Evolutionary conservation across 306 rosid genomes (phyloP), one percentile per base, ranked within the genome.

Genomic region (Pyrus bretschneideri): DNA sequence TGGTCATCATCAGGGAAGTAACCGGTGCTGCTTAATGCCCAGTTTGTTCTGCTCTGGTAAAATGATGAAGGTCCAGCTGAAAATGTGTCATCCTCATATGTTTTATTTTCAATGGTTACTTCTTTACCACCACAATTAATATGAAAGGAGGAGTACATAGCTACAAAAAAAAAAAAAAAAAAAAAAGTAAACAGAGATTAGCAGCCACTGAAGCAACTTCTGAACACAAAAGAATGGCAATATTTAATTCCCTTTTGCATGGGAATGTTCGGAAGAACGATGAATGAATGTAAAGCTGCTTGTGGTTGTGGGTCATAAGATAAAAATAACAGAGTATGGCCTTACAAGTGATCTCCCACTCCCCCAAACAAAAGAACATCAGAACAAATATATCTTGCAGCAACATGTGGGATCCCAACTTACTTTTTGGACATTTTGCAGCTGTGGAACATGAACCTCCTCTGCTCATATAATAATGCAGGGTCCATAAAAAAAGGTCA

Each of bases 51-150:
- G 14, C 75, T 82, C 4, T 3, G 31, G 35, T 15, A 29, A 70
- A 72, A 83, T 15, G 64, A 51, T 15, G 93, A 79, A n/a, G 85
- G 46, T 63, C 85, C 88, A 21, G 49, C 80, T 2, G 1, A 4
- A 75, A 67, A 68, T 54, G 55, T 63, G 63, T 90, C 91, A 22
- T 42, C 87, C 30, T 85, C 90, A 79, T 79, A 90, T 51, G 55
- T 18, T 69, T 68, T 80, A 19, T 1, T 9, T 1, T 5, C 40
- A 2, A 60, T 29, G 7, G 73, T 82, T 66, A 46, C 66, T n/a
- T 13, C 29, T 15, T 17, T 73, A 29, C 96, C 96, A 11, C 96
- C 93, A 77, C 93, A 86, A 42, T 88, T 91, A 76, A 91, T 88
- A 72, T 71, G 86, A 67, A 91, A 70, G 76, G 87, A 87, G 77